phyloP scores from a whole-genome alignment of 1,139 yeast genomes.

The Candida labiduridarum region DNA sequence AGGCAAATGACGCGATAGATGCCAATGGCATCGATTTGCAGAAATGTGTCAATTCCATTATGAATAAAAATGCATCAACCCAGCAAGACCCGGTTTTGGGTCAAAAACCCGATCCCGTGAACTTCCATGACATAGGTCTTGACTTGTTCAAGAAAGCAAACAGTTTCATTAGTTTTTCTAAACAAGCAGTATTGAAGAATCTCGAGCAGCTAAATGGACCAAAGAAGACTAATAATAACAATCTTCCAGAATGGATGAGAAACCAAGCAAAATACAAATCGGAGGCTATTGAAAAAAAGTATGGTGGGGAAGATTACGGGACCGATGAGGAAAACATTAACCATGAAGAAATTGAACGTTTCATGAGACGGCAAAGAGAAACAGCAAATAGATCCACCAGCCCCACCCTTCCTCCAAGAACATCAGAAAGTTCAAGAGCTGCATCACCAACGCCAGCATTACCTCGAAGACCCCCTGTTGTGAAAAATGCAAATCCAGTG shows the following conservation, averaged over 20 bases:
- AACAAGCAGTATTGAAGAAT: conserved; percentile 63
- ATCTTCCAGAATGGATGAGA: conserved; percentile 81
- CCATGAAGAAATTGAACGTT: conserved; percentile 40
- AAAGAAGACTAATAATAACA: conserved; percentile 22
- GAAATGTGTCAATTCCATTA: conserved; percentile 67
- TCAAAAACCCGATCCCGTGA: conserved; percentile 18
- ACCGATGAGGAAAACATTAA: conserved; percentile 49
- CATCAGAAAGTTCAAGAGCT: background rate
- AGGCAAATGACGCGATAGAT: conserved; percentile 62
- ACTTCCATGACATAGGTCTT: conserved; percentile 62
- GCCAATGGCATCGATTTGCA: conserved; percentile 62
- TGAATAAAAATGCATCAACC: conserved; percentile 37
- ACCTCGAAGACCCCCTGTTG: background rate
- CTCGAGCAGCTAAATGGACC: conserved; percentile 57
- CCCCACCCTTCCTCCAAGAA: background rate
- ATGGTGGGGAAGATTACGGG: conserved; percentile 46
- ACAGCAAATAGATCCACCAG: conserved; percentile 17
- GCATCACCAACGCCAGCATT: background rate
- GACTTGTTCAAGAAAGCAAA: conserved; percentile 69
- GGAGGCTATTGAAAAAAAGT: conserved; percentile 40
- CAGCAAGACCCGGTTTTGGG: conserved; percentile 18
- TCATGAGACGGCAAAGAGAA: conserved; percentile 41
- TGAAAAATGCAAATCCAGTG: conserved; percentile 1
- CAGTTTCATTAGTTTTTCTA: conserved; percentile 59
- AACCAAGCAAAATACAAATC: conserved; percentile 52